These are phyloP conservation scores for Euphorbia schlechtendalii DNA, from an alignment of 441 rosid species.

Conservation along the genomic window DNA sequence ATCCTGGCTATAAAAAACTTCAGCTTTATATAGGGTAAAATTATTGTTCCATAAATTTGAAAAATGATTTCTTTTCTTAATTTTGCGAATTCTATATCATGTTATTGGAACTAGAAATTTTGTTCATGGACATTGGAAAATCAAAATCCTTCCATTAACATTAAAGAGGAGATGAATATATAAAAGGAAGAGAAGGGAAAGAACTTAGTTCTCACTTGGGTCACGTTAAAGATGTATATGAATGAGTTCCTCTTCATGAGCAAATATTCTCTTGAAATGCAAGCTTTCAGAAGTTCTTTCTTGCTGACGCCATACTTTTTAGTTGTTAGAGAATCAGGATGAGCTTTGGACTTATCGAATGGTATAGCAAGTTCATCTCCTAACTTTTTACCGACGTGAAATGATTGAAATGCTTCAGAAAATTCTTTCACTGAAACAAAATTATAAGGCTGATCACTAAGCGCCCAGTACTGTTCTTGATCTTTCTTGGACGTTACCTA, in stretches of 20 bases:
- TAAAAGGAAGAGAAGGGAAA: neutral
- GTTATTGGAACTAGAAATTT: neutral
- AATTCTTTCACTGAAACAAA: constrained; percentile 53
- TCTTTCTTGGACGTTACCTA: constrained; percentile 86
- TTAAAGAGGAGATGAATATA: neutral
- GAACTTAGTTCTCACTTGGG: constrained; percentile 45
- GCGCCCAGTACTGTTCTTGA: constrained; percentile 72
- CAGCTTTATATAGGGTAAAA: constrained; percentile 2
- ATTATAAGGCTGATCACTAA: constrained; percentile 43
- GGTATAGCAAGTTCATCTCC: constrained; percentile 51
- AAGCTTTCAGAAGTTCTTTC: constrained; percentile 54
- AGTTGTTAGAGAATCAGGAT: constrained; percentile 57
- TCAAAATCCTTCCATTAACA: neutral
- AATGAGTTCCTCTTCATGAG: constrained; percentile 83
- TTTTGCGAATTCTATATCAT: neutral
- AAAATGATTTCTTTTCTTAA: no score
- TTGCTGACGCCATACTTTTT: constrained; percentile 44
- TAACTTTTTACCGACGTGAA: constrained; percentile 45
- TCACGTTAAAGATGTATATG: constrained; percentile 59
- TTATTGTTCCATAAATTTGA: neutral
- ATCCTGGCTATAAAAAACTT: neutral
- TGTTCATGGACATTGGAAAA: neutral
- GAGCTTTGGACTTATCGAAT: constrained; percentile 51
- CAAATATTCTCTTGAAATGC: constrained; percentile 52
- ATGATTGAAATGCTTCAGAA: constrained; percentile 59